Evolutionary conservation across 495 filamentous ascomycete species (phyloP).

Genomic region (Neurospora sp.): DNA sequence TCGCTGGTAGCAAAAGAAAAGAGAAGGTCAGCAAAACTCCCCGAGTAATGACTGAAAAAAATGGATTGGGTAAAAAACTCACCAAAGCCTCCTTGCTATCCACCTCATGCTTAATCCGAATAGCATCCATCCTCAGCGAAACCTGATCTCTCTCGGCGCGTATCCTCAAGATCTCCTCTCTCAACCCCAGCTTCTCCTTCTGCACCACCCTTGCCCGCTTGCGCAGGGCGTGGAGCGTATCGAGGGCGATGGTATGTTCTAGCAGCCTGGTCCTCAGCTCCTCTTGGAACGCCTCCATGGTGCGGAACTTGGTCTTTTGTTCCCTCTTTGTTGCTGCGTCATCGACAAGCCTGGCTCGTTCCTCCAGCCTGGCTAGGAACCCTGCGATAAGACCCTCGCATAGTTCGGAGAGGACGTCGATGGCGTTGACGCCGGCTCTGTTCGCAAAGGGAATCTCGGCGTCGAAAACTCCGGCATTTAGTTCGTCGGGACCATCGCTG

Average conservation of each 20-base stretch:
- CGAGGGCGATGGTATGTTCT: conserved; percentile 49
- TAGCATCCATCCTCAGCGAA: conserved; percentile 57
- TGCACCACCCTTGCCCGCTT: conserved; percentile 53
- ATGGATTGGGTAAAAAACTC: conserved; percentile 3
- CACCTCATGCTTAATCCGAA: conserved; percentile 49
- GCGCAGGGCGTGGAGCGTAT: conserved; percentile 53
- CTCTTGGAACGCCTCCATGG: conserved; percentile 57
- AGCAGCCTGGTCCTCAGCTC: conserved; percentile 56
- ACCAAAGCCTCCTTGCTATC: conserved; percentile 38
- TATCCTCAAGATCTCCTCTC: conserved; percentile 53
- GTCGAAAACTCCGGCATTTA: conserved; percentile 23
- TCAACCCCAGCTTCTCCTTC: conserved; percentile 53
- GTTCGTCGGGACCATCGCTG: conserved; percentile 17
- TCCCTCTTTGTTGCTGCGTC: conserved; percentile 37
- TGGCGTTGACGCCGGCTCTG: conserved; percentile 55
- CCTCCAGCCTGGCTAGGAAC: conserved; percentile 35
- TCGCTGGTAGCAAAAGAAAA: conserved; percentile 23
- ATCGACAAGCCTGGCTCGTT: conserved; percentile 26
- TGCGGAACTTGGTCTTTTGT: conserved; percentile 49
- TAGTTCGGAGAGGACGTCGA: conserved; percentile 60
- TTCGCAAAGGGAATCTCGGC: conserved; percentile 40
- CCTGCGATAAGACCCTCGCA: conserved; percentile 57
- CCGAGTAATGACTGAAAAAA: not conserved
- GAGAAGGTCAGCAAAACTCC: not conserved
- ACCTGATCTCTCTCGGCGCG: conserved; percentile 56